Evolutionary conservation across 2,329 filamentous ascomycete genomes (phyloP), one percentile per base, ranked within the genome.

Genomic region (Colletotrichum sp.): DNA sequence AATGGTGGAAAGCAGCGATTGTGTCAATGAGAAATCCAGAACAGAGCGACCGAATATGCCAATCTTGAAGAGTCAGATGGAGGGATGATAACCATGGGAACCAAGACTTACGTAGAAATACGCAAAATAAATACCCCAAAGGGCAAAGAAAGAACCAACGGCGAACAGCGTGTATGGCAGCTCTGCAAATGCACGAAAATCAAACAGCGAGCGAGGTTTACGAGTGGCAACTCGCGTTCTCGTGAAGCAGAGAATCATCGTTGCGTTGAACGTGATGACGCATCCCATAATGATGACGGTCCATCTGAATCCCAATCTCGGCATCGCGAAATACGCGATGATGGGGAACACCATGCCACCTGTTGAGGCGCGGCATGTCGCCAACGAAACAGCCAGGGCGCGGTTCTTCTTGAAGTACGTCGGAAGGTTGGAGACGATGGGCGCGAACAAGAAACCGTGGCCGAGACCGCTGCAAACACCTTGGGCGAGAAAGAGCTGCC

Each of bases 141-240:
- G 38, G 1, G 38, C 38, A 12, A 43, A n/a, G 18, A 43, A 43
- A 0, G 38, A 43, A 0, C 38, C 38, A 11, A 43, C 1, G 0
- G 38, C 38, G 3, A 43, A 43, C 38, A 43, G 0, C 2, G 18
- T n/a, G 5, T 43, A 43, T 18, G 38, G 38, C 1, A 43, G 38
- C 38, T 43, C 38, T 0, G 38, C n/a, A 1, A 43, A 43, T 4
- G 38, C 18, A 43, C 38, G 38, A 0, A 43, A n/a, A 18, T 43
- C 38, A 43, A 43, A 43, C 3, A 43, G 11, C 38, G 38, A 43
- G 0, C 38, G 38, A 6, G 38, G 38, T 43, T 43, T 43, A 0
- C 38, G 38, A 18, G 38, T 43, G 0, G 18, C 18, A 4, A 43
- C 38, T 0, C 18, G 38, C 38, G 38, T n/a, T 18, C 18, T 6